Evolutionary conservation across 2,329 filamentous ascomycete genomes (phyloP), one percentile per base, ranked within the genome.

Genomic region (Graphiopsis chlorocephala): DNA sequence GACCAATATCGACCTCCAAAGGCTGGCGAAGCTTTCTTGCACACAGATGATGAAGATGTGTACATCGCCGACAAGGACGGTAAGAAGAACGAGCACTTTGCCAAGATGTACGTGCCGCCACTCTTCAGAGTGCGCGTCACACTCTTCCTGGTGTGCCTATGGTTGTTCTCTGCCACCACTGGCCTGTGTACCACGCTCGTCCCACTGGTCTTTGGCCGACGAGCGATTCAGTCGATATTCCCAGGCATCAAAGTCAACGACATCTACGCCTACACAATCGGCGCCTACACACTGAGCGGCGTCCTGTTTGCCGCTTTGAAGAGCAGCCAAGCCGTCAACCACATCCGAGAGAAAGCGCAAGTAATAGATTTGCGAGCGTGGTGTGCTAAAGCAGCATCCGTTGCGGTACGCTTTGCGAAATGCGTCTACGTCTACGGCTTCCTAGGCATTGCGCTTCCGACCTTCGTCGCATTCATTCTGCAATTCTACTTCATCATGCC

Each of bases 1-100:
- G 95, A 99, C 76, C 93, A 96, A 75, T 91, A 97, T 69, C 92
- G 96, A 73, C 93, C 98, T 38, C 91, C 93, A 3, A 97, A 96
- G 77, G 91, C 91, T 45, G 85, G 84, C 55, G 81, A 83, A 17
- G 93, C 97, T 3, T 98, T 99, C 73, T 80, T 96, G 20, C 86
- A 91, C 59, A 90, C 94, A 10, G 86, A 90, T 61, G 90, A 93
- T 66, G 80, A 86, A 50, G 78, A 81, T 28, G 73, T 77, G 6
- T 72, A 71, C 56, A 73, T 72, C 66, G 72, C 67, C 4, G 74
- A 71, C 71, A 75, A 68, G 62, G 70, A 70, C 20, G 74, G 69
- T 69, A 69, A 76, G 61, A 71, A 70, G 57, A 80, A 75, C 72
- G 80, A 72, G 78, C 86, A 79, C 72, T 78, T 74, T 72, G 81